These are phyloP conservation scores for Sordariomycetes sp. DNA, from an alignment of 2,329 filamentous ascomycete species.

Conservation along the genomic window DNA sequence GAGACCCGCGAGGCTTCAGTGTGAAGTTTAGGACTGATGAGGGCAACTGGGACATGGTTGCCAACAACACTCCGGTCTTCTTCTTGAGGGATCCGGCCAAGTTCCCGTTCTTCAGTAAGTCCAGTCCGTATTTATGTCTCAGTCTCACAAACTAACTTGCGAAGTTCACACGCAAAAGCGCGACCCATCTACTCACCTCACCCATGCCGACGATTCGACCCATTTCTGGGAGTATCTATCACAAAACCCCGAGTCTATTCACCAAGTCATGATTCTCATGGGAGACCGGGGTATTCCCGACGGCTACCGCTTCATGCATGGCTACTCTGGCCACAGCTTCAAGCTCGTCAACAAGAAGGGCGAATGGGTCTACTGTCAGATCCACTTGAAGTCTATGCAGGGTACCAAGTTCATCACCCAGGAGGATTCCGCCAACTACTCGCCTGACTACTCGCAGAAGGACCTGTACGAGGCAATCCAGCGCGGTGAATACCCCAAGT, in stretches of 20 bases:
- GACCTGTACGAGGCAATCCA: constrained; percentile 46
- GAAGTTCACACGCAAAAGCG: constrained; percentile 61
- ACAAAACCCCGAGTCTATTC: constrained; percentile 50
- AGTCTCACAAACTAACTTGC: neutral
- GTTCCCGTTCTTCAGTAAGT: constrained; percentile 54
- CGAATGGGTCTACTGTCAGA: constrained; percentile 42
- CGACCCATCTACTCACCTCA: constrained; percentile 59
- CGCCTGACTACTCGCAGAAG: constrained; percentile 38
- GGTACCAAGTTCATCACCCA: constrained; percentile 42
- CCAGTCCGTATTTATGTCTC: neutral
- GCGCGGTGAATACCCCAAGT: constrained; percentile 41
- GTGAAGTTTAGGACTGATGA: constrained; percentile 67
- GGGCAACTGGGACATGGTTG: constrained; percentile 66
- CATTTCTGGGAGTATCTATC: constrained; percentile 58
- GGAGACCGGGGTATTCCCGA: constrained; percentile 47
- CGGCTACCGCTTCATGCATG: constrained; percentile 44
- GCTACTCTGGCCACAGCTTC: constrained; percentile 44
- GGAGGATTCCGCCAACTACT: constrained; percentile 32
- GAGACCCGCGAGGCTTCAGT: constrained; percentile 64
- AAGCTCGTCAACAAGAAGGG: constrained; percentile 46
- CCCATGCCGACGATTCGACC: constrained; percentile 49
- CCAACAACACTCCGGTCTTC: constrained; percentile 67
- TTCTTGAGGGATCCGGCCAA: constrained; percentile 67
- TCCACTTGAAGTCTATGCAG: constrained; percentile 43
- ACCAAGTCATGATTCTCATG: constrained; percentile 50